A percentile compares a stretch with the other conserved stretches of the same genome.
Conservation (phyloP, 2,329 filamentous ascomycete genomes). For the Colletotrichum sp. region DNA sequence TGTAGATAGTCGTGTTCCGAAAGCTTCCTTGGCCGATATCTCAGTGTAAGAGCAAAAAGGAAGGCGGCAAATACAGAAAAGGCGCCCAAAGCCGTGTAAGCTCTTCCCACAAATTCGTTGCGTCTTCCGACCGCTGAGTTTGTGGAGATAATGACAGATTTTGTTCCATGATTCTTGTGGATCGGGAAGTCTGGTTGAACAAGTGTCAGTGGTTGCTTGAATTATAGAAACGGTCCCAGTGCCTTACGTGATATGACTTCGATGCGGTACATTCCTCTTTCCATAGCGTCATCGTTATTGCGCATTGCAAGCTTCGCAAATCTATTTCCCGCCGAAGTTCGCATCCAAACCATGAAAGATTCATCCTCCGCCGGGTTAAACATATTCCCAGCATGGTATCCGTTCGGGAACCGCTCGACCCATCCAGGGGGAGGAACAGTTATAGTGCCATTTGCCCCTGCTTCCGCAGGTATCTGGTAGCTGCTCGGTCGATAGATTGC, state of each 20-base stretch:
- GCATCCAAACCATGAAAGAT: slow-evolving; percentile 6
- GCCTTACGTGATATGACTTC: neutral
- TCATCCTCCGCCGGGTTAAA: neutral
- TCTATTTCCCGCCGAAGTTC: neutral
- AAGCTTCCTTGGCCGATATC: neutral
- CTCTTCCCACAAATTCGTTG: neutral
- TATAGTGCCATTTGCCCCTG: rapidly evolving
- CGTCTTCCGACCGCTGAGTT: neutral
- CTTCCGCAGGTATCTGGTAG: neutral
- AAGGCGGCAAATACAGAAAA: neutral
- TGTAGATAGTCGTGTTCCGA: neutral
- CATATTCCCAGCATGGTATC: neutral
- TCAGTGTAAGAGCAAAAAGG: neutral
- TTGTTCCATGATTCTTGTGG: neutral
- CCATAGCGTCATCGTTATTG: neutral
- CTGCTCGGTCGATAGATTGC: neutral
- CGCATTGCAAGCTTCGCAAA: neutral
- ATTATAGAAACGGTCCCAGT: rapidly evolving
- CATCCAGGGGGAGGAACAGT: neutral
- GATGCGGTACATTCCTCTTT: neutral
- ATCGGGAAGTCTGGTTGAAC: neutral
- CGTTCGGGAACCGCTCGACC: neutral
- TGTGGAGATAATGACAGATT: neutral
- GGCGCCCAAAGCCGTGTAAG: neutral
- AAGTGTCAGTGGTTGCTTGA: rapidly evolving